Base-by-base conservation (phyloP, 805 yeast species). In the Metschnikowia orientalis region DNA sequence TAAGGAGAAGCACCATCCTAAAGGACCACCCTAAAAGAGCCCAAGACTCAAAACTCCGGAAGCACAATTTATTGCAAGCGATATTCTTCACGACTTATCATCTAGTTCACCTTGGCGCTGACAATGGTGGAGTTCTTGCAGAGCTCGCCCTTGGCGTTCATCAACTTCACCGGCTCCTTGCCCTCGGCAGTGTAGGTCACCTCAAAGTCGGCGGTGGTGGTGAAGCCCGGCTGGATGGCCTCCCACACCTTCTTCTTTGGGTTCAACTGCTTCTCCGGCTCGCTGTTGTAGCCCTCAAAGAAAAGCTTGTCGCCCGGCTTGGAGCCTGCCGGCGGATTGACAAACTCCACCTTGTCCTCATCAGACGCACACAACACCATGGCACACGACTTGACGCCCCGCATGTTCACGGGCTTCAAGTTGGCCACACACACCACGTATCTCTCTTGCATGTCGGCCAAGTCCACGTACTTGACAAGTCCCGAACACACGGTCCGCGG, bases 171-270 rank as follows among this genome's bases (percentile, higher is more conserved):
- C 41, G 77, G 79, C 35, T 80, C 79, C 56, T 80, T 79, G 46
- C 94, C 94, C 53, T 80, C 87, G 49, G 71, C 81, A 53, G 81
- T 81, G 72, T 76, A 90, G 41, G 85, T 73, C 26, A 90, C 95
- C 54, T 84, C 84, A 38, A 79, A 71, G 30, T 68, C 65, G 24
- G 77, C 92, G 46, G 70, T 77, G 18, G 97, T 90, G 37, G 90
- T 69, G 72, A 92, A 89, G 40, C 73, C 71, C 32, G 97, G 97
- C 72, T 92, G 98, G 45, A 84, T 70, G 33, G 89, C 75, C 73
- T 92, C 98, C 94, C 95, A 92, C 42, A 89, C 71, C 75, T 92
- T 92, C 83, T 92, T 92, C 81, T 92, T 92, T 51, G 98, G 97
- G 69, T 90, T 90, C 63, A 92, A 71, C 55, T 80, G 90, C 53